phyloP scores from a whole-genome alignment of 495 filamentous ascomycete genomes.

The Penicillium odoratum region DNA sequence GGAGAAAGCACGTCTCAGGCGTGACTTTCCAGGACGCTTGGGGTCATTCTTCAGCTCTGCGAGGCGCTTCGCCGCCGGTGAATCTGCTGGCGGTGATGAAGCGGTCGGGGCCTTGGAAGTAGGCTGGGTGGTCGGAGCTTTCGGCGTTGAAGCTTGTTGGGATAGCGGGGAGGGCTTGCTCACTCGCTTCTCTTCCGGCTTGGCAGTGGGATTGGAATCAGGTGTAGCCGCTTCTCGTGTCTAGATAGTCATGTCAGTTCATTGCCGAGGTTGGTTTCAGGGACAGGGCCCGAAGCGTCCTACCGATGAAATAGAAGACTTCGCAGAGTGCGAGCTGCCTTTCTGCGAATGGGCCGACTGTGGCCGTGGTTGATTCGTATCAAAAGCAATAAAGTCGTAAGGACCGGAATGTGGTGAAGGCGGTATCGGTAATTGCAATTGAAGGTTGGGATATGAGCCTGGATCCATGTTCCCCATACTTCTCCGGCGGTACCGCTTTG shows the following conservation, averaged over 20 bases:
- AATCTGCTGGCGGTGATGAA: constrained; percentile 40
- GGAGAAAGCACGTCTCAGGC: constrained; percentile 89
- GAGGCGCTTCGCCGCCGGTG: constrained; percentile 76
- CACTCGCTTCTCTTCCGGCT: constrained; percentile 57
- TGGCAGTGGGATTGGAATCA: constrained; percentile 19
- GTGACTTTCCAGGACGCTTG: constrained; percentile 76
- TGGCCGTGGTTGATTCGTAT: constrained; percentile 39
- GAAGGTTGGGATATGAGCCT: constrained; percentile 39
- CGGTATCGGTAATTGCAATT: constrained; percentile 33
- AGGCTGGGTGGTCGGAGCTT: constrained; percentile 24
- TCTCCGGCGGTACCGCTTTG: constrained; percentile 75
- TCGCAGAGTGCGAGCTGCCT: constrained; percentile 52
- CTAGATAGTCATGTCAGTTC: constrained; percentile 12
- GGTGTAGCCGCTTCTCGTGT: constrained; percentile 16
- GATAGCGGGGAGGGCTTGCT: constrained; percentile 85
- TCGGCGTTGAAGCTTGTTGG: constrained; percentile 63
- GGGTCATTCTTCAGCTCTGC: constrained; percentile 75
- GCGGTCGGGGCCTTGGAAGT: constrained; percentile 30
- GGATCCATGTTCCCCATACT: constrained; percentile 82
- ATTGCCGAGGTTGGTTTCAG: constrained; percentile 2
- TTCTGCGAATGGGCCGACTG: constrained; percentile 58
- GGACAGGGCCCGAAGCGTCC: constrained; percentile 15
- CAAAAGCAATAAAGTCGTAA: constrained; percentile 38
- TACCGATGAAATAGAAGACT: constrained; percentile 60
- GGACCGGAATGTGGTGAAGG: constrained; percentile 28